phyloP scores from a whole-genome alignment of 108 stramenopile genomes.

The Nitzschia sp. region DNA sequence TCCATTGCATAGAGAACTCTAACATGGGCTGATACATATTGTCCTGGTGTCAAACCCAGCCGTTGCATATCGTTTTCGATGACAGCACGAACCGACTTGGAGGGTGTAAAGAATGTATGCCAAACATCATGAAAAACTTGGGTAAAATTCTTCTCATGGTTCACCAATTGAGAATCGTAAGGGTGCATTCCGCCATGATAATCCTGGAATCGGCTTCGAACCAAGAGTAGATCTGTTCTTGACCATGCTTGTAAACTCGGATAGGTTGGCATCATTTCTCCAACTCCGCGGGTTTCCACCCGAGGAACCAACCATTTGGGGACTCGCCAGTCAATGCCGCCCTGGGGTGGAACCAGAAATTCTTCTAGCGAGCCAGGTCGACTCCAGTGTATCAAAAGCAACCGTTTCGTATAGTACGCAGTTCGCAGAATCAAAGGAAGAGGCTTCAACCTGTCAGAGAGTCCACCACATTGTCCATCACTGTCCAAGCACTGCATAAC shows the following conservation, averaged over 20 bases:
- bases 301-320: conserved; percentile 21
- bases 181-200: conserved; percentile 1
- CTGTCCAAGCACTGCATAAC: conserved; percentile 27
- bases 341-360: conserved; percentile 43
- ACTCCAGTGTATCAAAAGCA: conserved; percentile 40
- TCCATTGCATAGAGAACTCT: conserved; percentile 34
- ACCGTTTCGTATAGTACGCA: conserved; percentile 34
- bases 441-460: conserved; percentile 35
- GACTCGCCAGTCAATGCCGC: conserved; percentile 52
- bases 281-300: neutral
- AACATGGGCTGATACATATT: conserved; percentile 45
- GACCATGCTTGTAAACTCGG: neutral
- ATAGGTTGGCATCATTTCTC: neutral
- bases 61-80: conserved; percentile 18
- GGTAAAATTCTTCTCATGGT: conserved; percentile 18
- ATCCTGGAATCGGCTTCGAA: conserved; percentile 23
- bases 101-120: conserved; percentile 40
- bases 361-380: conserved; percentile 36
- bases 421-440: conserved; percentile 22
- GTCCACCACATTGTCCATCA: conserved; percentile 30
- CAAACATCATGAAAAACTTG: conserved; percentile 34
- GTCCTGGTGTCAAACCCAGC: conserved; percentile 30
- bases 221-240: neutral
- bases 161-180: conserved; percentile 6
- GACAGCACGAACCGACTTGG: conserved; percentile 21